A percentile compares a stretch with the other conserved stretches of the same genome.
Evolutionary conservation across 768 basidiomycete genomes (phyloP).

Genomic region (Lentinula aciculospora): DNA sequence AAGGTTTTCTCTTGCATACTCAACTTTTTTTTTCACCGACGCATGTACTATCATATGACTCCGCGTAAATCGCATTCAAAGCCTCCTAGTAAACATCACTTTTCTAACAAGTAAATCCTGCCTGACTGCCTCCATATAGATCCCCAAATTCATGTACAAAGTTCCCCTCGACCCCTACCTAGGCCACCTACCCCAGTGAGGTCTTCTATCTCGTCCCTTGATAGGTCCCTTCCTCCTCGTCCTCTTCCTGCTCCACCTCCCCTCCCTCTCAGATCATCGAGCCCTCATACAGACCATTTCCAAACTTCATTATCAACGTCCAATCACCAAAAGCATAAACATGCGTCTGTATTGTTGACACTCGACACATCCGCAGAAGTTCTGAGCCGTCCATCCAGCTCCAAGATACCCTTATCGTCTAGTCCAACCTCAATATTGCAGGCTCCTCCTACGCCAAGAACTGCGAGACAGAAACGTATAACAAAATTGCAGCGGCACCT

Average conservation of each 20-base stretch:
- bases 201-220: neutral
- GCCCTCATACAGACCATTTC: neutral
- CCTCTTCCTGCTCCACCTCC: neutral
- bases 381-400: neutral
- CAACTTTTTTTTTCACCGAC: neutral
- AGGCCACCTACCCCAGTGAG: neutral
- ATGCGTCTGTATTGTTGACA: conserved; percentile 7
- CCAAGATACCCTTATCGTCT: neutral
- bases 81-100: neutral
- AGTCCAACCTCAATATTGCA: neutral
- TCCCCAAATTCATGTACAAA: neutral
- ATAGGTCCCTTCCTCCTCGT: neutral
- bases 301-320: neutral
- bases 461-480: conserved; percentile 21
- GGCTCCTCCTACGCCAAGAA: conserved; percentile 17
- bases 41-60: neutral
- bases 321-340: conserved; percentile 1
- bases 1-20: neutral
- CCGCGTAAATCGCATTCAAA: neutral
- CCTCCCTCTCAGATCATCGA: neutral
- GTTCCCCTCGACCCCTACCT: neutral
- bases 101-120: neutral
- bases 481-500: conserved; percentile 27
- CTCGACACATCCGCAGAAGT: conserved; percentile 12
- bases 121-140: neutral